A percentile compares a stretch with the other conserved stretches of the same genome.
Evolutionary conservation across 352 stramenopile species (phyloP).

Genomic region (Globisporangium splendens): DNA sequence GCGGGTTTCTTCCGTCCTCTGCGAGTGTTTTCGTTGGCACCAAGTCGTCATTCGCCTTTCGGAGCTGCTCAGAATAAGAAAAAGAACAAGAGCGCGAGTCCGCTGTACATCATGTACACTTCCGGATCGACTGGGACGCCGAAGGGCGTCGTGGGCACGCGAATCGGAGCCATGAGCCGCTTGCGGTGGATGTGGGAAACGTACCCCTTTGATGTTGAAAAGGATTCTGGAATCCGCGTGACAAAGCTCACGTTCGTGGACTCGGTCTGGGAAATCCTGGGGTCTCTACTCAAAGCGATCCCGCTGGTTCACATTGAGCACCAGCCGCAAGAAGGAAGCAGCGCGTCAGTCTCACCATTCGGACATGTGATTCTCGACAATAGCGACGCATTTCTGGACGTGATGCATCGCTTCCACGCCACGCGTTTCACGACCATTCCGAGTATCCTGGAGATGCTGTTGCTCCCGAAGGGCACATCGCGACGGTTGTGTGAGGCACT

Average conservation of each 20-base stretch:
- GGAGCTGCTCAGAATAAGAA: not conserved
- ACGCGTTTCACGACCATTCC: slow-evolving; percentile 48
- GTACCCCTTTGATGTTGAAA: slow-evolving; percentile 27
- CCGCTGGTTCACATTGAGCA: slow-evolving; percentile 39
- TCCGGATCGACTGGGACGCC: slow-evolving; percentile 46
- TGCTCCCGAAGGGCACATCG: slow-evolving; percentile 18
- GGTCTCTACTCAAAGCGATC: slow-evolving; percentile 32
- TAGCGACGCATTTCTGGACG: slow-evolving; percentile 22
- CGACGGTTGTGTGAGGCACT: slow-evolving; percentile 8
- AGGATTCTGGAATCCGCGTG: slow-evolving; percentile 35
- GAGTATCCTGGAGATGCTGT: slow-evolving; percentile 43
- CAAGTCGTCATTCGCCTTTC: not conserved
- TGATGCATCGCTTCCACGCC: slow-evolving; percentile 15
- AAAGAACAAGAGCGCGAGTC: not conserved
- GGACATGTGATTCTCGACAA: slow-evolving; percentile 40
- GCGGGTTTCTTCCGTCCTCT: slow-evolving; percentile 16
- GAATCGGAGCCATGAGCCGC: slow-evolving; percentile 34
- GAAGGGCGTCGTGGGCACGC: slow-evolving; percentile 47
- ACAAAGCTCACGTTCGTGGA: slow-evolving; percentile 37
- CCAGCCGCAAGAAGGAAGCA: not conserved
- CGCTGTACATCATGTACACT: slow-evolving; percentile 60
- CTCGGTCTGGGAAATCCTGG: slow-evolving; percentile 56
- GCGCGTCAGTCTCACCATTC: not conserved
- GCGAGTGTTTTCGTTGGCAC: slow-evolving; percentile 15
- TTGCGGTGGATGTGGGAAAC: slow-evolving; percentile 43